phyloP scores from a whole-genome alignment of 495 filamentous ascomycete species.

The Podospora australis region DNA sequence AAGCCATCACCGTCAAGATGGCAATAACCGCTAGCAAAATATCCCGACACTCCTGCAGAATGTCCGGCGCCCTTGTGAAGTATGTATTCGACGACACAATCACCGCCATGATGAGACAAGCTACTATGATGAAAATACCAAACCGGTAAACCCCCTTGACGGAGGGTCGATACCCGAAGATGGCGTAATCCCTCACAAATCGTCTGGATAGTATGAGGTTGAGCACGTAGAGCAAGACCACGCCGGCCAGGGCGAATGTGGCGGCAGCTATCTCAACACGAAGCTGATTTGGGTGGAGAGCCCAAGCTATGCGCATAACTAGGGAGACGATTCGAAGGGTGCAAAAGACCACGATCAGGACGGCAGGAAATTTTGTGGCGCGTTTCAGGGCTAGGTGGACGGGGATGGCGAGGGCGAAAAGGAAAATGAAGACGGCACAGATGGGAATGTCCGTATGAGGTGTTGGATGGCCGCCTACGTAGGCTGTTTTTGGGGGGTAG shows the following conservation, averaged over 20 bases:
- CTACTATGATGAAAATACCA: not conserved
- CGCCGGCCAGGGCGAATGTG: not conserved
- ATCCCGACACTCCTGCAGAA: not conserved
- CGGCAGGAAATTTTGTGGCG: not conserved
- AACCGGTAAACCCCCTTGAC: not conserved
- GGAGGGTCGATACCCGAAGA: not conserved
- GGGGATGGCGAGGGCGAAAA: conserved; percentile 51
- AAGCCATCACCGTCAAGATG: not conserved
- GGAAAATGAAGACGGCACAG: conserved; percentile 52
- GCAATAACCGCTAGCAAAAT: not conserved
- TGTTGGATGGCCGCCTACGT: conserved; percentile 5
- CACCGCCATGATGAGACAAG: not conserved
- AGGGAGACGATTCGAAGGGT: not conserved
- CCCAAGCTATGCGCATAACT: not conserved
- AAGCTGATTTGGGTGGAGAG: not conserved
- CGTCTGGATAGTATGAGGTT: not conserved
- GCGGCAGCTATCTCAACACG: not conserved
- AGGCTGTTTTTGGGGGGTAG: not conserved
- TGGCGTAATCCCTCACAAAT: not conserved
- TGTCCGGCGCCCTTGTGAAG: not conserved
- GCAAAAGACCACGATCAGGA: not conserved
- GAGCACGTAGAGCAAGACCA: not conserved
- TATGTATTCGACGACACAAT: not conserved
- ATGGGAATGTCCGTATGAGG: conserved; percentile 53
- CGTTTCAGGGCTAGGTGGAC: conserved; percentile 32